Percentiles rank a stretch among this genome's conserved stretches.
Evolutionary conservation across 1,284 basidiomycete genomes (phyloP).

Genomic region (Ustilago bromivora): DNA sequence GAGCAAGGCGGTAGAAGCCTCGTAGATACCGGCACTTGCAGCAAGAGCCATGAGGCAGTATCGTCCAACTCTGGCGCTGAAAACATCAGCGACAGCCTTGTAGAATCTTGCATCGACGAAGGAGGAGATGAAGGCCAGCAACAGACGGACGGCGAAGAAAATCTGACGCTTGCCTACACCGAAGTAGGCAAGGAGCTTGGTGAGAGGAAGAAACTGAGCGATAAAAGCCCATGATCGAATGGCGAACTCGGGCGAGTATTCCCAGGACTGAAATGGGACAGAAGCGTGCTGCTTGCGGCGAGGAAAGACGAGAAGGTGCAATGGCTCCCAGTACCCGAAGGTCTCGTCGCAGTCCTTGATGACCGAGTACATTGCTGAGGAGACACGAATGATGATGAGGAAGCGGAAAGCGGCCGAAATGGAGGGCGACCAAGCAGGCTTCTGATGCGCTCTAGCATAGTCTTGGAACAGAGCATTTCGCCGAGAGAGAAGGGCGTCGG

Average conservation of each 20-base stretch:
- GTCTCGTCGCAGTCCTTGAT: slow-evolving; percentile 93
- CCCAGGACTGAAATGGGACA: slow-evolving; percentile 94
- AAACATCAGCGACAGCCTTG: slow-evolving; percentile 80
- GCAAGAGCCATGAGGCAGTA: slow-evolving; percentile 89
- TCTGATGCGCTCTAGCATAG: slow-evolving; percentile 37
- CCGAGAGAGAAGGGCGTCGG: slow-evolving; percentile 36
- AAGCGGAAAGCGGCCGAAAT: slow-evolving; percentile 84
- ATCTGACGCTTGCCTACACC: slow-evolving; percentile 75
- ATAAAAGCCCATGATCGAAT: slow-evolving; percentile 95
- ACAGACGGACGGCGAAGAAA: slow-evolving; percentile 89
- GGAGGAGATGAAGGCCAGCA: slow-evolving; percentile 80
- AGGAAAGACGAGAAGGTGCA: slow-evolving; percentile 80
- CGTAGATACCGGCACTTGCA: slow-evolving; percentile 93
- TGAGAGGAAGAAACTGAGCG: slow-evolving; percentile 71
- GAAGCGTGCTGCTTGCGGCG: slow-evolving; percentile 10
- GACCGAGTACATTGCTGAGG: slow-evolving; percentile 91
- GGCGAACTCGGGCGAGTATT: slow-evolving; percentile 88
- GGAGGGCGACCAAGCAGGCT: slow-evolving; percentile 48
- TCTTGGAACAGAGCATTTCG: slow-evolving; percentile 54
- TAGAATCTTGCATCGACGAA: slow-evolving; percentile 87
- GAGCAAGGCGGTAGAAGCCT: slow-evolving; percentile 76
- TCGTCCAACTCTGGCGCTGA: slow-evolving; percentile 89
- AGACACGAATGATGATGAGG: slow-evolving; percentile 83
- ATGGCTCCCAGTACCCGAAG: slow-evolving; percentile 98
- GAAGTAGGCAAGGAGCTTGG: slow-evolving; percentile 30